Conservation (phyloP, 2,329 filamentous ascomycete genomes). For the Penicillium polonicum region DNA sequence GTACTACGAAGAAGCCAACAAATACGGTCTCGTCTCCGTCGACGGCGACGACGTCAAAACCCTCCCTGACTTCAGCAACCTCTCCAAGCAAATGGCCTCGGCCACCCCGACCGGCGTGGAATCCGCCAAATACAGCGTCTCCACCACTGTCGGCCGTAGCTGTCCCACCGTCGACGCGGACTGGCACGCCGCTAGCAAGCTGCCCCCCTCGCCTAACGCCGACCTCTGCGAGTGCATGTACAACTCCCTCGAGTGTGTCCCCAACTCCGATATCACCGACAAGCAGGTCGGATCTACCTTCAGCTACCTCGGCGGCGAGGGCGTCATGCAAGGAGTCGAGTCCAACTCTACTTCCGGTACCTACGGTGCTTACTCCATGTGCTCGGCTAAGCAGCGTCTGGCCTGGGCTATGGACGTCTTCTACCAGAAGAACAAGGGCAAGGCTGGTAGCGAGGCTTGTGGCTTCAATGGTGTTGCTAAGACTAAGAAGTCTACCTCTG, state of each 20-base stretch:
- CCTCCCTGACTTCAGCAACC: slow-evolving; percentile 70
- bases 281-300: slow-evolving; percentile 69
- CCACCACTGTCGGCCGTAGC: slow-evolving; percentile 63
- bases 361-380: slow-evolving; percentile 53
- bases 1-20: slow-evolving; percentile 90
- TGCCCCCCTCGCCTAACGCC: slow-evolving; percentile 79
- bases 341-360: slow-evolving; percentile 41
- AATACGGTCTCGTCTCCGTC: slow-evolving; percentile 70
- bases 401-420: slow-evolving; percentile 49
- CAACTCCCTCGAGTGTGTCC: slow-evolving; percentile 67
- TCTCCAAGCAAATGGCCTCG: slow-evolving; percentile 68
- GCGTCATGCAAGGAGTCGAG: slow-evolving; percentile 42
- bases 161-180: slow-evolving; percentile 66
- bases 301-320: slow-evolving; percentile 46
- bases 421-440: slow-evolving; percentile 41
- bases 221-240: slow-evolving; percentile 85
- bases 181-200: slow-evolving; percentile 68
- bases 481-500: slow-evolving; percentile 32
- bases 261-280: slow-evolving; percentile 57
- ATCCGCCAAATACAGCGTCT: slow-evolving; percentile 67
- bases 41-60: slow-evolving; percentile 62
- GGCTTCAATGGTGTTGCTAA: slow-evolving; percentile 47
- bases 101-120: slow-evolving; percentile 66
- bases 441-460: slow-evolving; percentile 41
- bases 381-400: slow-evolving; percentile 45